Conservation (phyloP, 2,329 filamentous ascomycete species). For the Aspergillus phoenicis region DNA sequence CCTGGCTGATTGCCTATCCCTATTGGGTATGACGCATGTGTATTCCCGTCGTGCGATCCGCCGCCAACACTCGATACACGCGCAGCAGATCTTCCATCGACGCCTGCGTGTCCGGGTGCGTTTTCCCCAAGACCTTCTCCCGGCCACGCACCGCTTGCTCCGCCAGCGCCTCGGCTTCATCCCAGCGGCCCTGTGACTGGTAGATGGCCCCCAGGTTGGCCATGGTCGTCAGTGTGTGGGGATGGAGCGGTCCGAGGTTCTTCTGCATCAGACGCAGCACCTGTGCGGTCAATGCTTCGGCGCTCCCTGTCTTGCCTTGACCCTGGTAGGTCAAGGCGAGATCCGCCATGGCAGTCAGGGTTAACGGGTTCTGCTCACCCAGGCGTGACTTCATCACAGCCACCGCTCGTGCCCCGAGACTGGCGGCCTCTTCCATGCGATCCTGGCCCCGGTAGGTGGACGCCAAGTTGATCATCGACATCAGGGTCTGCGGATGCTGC, state of each 20-base stretch:
- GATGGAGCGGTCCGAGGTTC: constrained; percentile 5
- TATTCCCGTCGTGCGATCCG: not conserved
- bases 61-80: constrained; percentile 9
- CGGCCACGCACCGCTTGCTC: constrained; percentile 5
- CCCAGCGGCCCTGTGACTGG: constrained; percentile 14
- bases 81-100: constrained; percentile 13
- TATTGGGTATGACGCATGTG: not conserved
- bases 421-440: constrained; percentile 6
- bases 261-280: constrained; percentile 10
- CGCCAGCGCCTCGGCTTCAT: constrained; percentile 8
- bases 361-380: constrained; percentile 5
- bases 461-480: constrained; percentile 12
- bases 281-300: constrained; percentile 10
- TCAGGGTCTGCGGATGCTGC: constrained; percentile 16
- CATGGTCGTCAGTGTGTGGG: constrained; percentile 12
- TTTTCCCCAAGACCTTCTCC: constrained; percentile 10
- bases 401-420: constrained; percentile 4
- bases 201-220: constrained; percentile 12
- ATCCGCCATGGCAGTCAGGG: constrained; percentile 15
- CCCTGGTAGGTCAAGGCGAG: constrained; percentile 13
- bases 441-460: constrained; percentile 11
- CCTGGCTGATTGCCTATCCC: not conserved
- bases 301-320: not conserved
- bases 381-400: constrained; percentile 5
- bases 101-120: constrained; percentile 8